Evolutionary conservation across 306 rosid genomes (phyloP), one percentile per base, ranked within the genome.

Genomic region (Inga laurina): DNA sequence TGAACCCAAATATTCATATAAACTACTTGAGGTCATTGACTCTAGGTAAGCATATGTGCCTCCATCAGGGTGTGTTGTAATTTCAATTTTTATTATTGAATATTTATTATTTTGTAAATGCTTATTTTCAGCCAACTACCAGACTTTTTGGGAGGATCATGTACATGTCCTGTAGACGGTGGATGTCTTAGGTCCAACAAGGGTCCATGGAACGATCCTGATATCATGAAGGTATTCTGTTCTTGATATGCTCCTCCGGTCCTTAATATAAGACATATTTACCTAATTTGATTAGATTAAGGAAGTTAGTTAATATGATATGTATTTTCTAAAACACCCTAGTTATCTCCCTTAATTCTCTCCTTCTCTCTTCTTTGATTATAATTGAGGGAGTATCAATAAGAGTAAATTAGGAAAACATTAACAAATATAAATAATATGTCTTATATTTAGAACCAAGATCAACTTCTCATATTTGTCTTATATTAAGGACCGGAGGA

Each of bases 191-290:
- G 89, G 79, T 88, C 97, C 39, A 86, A 90, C 83, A 94, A 92
- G 84, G 98, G 98, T 84, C 99, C 99, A 8, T 97, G 99, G 99
- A 91, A 88, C 76, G 95, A 92, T 88, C 92, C 92, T 3, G 91
- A 94, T 75, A 92, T 97, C 78, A 88, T 97, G 94, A 97, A 97
- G 97, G 99, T 91, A 81, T 45, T 67, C 46, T 69, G 61, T 74
- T 57, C 61, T 35, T 68, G 34, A 64, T 21, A 71, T 74, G 72
- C 5, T 15, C 1, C 8, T 39, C 8, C 8, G 8, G 8, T 39
- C 1, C 43, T 39, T 5, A 39, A 39, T 39, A 39, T 39, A 39
- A 6, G 7, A 39, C 43, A 39, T 39, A 39, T 39, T 39, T 39
- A 39, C 43, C 8, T 39, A 39, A 39, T 39, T 39, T 37, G 41